phyloP scores from a whole-genome alignment of 1,284 basidiomycete genomes.

The Thecaphora thlaspeos region DNA sequence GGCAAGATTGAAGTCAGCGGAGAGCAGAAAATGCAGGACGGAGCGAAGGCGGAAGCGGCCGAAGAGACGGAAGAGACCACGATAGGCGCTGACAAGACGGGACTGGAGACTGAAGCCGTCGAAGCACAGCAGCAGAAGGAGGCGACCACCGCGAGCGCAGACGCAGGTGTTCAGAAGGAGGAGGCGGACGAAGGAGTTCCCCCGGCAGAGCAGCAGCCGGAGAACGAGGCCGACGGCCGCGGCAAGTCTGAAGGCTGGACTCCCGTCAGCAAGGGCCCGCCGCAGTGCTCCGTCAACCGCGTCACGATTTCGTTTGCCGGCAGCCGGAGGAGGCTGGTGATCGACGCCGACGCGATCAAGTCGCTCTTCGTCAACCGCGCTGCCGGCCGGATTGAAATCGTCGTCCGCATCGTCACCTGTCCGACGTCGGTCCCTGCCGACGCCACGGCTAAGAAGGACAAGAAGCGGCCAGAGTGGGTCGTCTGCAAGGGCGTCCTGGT shows the following conservation, averaged over 20 bases:
- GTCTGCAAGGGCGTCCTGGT: constrained; percentile 71
- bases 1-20: not conserved
- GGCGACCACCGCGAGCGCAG: not conserved
- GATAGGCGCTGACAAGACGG: not conserved
- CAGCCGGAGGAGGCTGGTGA: constrained; percentile 77
- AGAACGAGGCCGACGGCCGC: not conserved
- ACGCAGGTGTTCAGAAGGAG: not conserved
- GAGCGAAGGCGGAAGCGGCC: not conserved
- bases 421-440: constrained; percentile 3
- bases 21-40: not conserved
- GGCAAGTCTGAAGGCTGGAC: constrained; percentile 8
- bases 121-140: not conserved
- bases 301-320: constrained; percentile 91
- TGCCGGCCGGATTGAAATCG: constrained; percentile 81
- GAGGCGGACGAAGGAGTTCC: not conserved
- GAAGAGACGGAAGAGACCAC: not conserved
- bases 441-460: constrained; percentile 38
- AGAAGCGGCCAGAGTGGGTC: constrained; percentile 63
- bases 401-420: constrained; percentile 63
- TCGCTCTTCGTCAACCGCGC: constrained; percentile 75
- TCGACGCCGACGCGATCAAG: constrained; percentile 83
- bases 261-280: constrained; percentile 35
- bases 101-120: not conserved
- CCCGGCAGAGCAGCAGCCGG: not conserved
- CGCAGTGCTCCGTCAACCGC: constrained; percentile 60